Percentiles rank a stretch among this genome's conserved stretches.
Conservation (phyloP, 768 basidiomycete genomes). For the Podaxis mareebaensis region DNA sequence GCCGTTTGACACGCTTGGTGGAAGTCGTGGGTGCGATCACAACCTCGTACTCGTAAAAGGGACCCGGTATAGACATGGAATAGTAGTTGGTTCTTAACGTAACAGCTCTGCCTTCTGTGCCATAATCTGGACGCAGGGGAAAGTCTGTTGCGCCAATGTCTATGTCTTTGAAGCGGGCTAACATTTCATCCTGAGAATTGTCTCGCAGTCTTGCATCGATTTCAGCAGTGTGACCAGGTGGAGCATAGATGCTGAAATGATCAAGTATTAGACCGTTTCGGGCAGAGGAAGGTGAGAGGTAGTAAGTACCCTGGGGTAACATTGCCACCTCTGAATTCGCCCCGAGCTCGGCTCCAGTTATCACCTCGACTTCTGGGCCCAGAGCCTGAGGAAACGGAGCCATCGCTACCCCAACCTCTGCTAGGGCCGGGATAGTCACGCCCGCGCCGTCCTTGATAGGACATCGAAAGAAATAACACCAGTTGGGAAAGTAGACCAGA, state of each 20-base stretch:
- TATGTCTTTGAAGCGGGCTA: constrained; percentile 36
- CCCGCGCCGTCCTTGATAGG: constrained; percentile 23
- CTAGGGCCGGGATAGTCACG: not conserved
- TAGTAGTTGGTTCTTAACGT: constrained; percentile 71
- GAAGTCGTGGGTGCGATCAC: constrained; percentile 51
- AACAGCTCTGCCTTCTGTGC: constrained; percentile 47
- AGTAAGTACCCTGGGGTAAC: constrained; percentile 35
- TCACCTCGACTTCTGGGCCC: constrained; percentile 26
- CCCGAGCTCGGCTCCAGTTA: constrained; percentile 10
- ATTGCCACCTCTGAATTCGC: constrained; percentile 24
- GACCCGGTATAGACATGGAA: constrained; percentile 49
- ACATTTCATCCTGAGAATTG: constrained; percentile 40
- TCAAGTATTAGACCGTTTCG: constrained; percentile 10
- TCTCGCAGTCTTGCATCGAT: constrained; percentile 46
- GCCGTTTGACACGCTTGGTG: constrained; percentile 52
- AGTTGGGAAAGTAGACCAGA: not conserved
- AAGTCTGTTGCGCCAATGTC: constrained; percentile 39
- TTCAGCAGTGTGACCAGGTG: constrained; percentile 33
- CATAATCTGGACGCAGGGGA: constrained; percentile 61
- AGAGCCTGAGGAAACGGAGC: not conserved
- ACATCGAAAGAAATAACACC: constrained; percentile 23
- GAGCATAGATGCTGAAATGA: constrained; percentile 30
- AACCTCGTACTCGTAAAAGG: constrained; percentile 64
- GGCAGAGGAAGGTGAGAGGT: not conserved
- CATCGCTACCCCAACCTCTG: not conserved